Evolutionary conservation across 164 flowering plant genomes (phyloP).

Genomic region (Aristolochia fimbriata): DNA sequence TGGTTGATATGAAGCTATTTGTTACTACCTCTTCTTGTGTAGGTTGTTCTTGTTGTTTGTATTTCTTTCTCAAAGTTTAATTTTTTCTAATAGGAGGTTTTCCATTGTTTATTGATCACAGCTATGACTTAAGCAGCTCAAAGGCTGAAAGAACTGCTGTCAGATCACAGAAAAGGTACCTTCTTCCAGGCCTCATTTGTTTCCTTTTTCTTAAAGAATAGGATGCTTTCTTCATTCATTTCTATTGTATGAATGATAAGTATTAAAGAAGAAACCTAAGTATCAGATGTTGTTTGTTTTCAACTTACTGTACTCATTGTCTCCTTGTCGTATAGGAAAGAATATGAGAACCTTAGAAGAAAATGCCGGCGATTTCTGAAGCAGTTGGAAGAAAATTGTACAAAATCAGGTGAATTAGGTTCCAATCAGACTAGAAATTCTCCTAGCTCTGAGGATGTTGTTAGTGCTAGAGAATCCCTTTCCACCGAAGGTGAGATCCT

Average conservation of each 20-base stretch:
- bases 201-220: too few species aligned
- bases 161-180: slow-evolving; percentile 36
- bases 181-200: neutral
- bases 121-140: slow-evolving; percentile 47
- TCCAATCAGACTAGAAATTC: slow-evolving; percentile 25
- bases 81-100: neutral
- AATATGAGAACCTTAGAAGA: slow-evolving; percentile 39
- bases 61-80: neutral
- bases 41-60: neutral
- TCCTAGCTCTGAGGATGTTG: slow-evolving; percentile 59
- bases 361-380: slow-evolving; percentile 28
- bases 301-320: neutral
- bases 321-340: slow-evolving; percentile 29
- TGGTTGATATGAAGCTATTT: too few species aligned
- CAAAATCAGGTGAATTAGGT: slow-evolving; percentile 15
- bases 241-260: too few species aligned
- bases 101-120: slow-evolving; percentile 13
- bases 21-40: too few species aligned
- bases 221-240: too few species aligned
- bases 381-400: slow-evolving; percentile 11
- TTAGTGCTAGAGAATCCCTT: slow-evolving; percentile 81
- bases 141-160: slow-evolving; percentile 40
- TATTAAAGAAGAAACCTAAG: too few species aligned
- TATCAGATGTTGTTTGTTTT: too few species aligned
- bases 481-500: slow-evolving; percentile 42